These are phyloP conservation scores for Pulveroboletus frians DNA, from an alignment of 768 basidiomycete species.

Conservation along the genomic window DNA sequence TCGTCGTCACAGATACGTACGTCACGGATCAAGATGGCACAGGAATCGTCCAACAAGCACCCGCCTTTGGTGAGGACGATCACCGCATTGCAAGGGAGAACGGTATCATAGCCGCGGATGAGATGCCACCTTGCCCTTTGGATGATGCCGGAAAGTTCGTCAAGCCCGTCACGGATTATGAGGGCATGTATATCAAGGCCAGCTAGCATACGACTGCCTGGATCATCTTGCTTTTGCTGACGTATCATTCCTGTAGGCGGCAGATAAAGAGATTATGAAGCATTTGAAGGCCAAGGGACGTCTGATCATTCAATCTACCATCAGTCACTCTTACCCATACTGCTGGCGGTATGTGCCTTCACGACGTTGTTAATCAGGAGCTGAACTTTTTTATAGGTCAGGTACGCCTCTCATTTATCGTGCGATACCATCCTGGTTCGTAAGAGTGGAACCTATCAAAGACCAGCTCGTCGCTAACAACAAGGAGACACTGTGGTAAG, in stretches of 20 bases:
- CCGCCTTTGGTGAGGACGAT: constrained; percentile 98
- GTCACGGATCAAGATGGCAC: constrained; percentile 93
- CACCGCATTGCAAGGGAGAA: constrained; percentile 86
- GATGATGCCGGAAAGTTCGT: constrained; percentile 89
- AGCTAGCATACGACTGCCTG: constrained; percentile 9
- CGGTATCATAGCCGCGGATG: constrained; percentile 77
- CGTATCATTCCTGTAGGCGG: constrained; percentile 48
- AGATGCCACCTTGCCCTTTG: constrained; percentile 94
- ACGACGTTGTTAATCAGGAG: neutral
- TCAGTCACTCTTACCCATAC: constrained; percentile 92
- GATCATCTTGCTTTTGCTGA: neutral
- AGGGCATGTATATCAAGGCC: constrained; percentile 87
- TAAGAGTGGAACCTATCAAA: constrained; percentile 78
- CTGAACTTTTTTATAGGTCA: constrained; percentile 48
- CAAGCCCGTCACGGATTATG: constrained; percentile 83
- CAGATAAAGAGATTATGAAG: constrained; percentile 93
- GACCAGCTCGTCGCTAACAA: constrained; percentile 90
- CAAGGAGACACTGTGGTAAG: constrained; percentile 80
- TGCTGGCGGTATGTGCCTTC: constrained; percentile 76
- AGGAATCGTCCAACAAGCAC: constrained; percentile 98
- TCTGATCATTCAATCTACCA: constrained; percentile 79
- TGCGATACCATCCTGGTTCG: constrained; percentile 94
- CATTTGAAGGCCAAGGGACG: constrained; percentile 81
- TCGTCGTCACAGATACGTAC: constrained; percentile 86
- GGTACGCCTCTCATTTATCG: constrained; percentile 94